Conservation (phyloP, 1,284 basidiomycete species). For the Ceratobasidium sp. region DNA sequence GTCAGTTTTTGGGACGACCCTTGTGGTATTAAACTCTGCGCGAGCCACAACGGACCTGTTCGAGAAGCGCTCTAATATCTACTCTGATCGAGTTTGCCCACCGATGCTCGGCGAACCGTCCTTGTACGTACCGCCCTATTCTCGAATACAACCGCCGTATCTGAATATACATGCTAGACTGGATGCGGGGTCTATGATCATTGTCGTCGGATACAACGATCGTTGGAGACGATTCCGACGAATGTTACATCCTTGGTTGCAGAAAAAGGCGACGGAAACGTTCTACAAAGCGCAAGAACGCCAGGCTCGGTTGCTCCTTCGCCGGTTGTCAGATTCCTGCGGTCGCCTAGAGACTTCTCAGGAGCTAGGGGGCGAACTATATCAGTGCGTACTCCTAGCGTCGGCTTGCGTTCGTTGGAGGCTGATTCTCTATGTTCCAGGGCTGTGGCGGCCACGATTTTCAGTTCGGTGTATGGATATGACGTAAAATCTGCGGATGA, state of each 20-base stretch:
- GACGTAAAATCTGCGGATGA: constrained; percentile 26
- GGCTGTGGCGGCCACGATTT: constrained; percentile 23
- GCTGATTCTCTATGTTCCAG: background rate
- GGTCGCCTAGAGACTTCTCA: background rate
- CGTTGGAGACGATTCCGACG: constrained; percentile 38
- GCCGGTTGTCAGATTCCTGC: constrained; percentile 2
- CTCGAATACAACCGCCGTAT: background rate
- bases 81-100: constrained; percentile 46
- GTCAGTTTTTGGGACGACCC: constrained; percentile 36
- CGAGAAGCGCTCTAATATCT: constrained; percentile 47
- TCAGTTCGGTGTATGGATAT: constrained; percentile 40
- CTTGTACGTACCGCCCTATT: background rate
- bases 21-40: constrained; percentile 47
- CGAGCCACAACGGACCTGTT: constrained; percentile 46
- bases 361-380: constrained; percentile 16
- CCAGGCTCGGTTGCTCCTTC: constrained; percentile 35
- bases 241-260: constrained; percentile 41
- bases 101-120: constrained; percentile 35
- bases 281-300: constrained; percentile 27
- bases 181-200: constrained; percentile 26
- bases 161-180: background rate
- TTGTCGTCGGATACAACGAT: constrained; percentile 26
- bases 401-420: too few relatives aligned
- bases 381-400: constrained; percentile 8
- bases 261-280: constrained; percentile 20